Conservation (phyloP, 108 stramenopile species). For the Nannochloropsis gaditana region DNA sequence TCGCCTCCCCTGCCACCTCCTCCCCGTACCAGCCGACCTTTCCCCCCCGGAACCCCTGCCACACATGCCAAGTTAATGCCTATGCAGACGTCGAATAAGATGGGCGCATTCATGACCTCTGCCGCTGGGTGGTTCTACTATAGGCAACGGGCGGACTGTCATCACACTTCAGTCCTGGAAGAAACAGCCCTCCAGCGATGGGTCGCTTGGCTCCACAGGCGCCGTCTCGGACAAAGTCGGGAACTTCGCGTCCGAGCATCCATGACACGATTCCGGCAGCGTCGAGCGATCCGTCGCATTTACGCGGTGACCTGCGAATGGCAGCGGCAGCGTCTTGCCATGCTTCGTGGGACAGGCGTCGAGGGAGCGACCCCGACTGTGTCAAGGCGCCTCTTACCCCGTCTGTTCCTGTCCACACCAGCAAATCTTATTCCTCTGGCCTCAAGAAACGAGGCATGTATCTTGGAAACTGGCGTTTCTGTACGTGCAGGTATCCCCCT, state of each 20-base stretch:
- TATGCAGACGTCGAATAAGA: too few species aligned
- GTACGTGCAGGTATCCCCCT: not conserved
- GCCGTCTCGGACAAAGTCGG: not conserved
- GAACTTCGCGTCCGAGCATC: not conserved
- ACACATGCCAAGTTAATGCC: too few species aligned
- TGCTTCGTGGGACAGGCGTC: not conserved
- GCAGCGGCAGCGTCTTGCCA: not conserved
- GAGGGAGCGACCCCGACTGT: not conserved
- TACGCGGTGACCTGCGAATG: not conserved
- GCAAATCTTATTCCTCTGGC: not conserved
- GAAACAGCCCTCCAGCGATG: not conserved
- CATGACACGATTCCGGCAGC: not conserved
- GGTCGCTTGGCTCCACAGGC: not conserved
- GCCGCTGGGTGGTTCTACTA: not conserved
- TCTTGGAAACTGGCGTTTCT: too few species aligned
- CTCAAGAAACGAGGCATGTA: too few species aligned
- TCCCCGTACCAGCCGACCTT: too few species aligned
- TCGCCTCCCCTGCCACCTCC: too few species aligned
- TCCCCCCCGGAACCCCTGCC: too few species aligned
- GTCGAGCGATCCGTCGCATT: not conserved
- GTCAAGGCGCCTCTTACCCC: not conserved
- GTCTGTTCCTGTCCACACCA: not conserved
- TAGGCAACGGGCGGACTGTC: not conserved
- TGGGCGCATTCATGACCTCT: too few species aligned
- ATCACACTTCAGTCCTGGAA: not conserved